Conservation (phyloP, 2,329 filamentous ascomycete species). For the Phyllosticta ampelicida region DNA sequence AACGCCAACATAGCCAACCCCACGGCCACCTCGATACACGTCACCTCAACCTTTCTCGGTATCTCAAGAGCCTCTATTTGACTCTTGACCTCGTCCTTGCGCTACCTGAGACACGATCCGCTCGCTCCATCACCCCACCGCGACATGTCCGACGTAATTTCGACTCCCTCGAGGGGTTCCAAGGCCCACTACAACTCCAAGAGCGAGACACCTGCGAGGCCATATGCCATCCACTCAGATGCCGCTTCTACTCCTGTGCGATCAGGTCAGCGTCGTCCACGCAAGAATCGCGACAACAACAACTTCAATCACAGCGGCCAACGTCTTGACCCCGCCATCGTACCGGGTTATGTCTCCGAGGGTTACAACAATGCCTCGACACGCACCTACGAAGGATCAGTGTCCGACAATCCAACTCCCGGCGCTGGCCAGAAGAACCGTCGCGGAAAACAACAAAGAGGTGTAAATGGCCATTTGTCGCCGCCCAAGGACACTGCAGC, state of each 20-base stretch:
- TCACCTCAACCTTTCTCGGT: not conserved
- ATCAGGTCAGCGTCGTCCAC: constrained; percentile 21
- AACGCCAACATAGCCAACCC: constrained; percentile 10
- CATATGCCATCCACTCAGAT: constrained; percentile 17
- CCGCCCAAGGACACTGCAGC: constrained; percentile 3
- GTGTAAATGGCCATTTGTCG: not conserved
- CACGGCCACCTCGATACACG: not conserved
- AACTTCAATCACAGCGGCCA: constrained; percentile 17
- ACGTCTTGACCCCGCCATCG: constrained; percentile 9
- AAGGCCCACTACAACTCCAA: constrained; percentile 22
- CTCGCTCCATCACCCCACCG: not conserved
- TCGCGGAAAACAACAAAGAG: not conserved
- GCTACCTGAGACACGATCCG: not conserved
- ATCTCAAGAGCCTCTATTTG: not conserved
- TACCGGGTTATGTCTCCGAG: constrained; percentile 15
- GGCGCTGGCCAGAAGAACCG: constrained; percentile 1
- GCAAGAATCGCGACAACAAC: constrained; percentile 24
- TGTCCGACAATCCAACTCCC: constrained; percentile 22
- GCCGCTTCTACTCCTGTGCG: constrained; percentile 15
- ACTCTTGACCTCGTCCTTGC: not conserved
- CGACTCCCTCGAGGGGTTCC: constrained; percentile 22
- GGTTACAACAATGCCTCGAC: constrained; percentile 7
- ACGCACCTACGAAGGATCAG: constrained; percentile 33
- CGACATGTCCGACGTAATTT: constrained; percentile 6
- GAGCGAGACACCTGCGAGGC: constrained; percentile 14